Percentiles rank a stretch among this genome's conserved stretches.
phyloP scores from a whole-genome alignment of 2,329 filamentous ascomycete species.

The Fusarium sp. region DNA sequence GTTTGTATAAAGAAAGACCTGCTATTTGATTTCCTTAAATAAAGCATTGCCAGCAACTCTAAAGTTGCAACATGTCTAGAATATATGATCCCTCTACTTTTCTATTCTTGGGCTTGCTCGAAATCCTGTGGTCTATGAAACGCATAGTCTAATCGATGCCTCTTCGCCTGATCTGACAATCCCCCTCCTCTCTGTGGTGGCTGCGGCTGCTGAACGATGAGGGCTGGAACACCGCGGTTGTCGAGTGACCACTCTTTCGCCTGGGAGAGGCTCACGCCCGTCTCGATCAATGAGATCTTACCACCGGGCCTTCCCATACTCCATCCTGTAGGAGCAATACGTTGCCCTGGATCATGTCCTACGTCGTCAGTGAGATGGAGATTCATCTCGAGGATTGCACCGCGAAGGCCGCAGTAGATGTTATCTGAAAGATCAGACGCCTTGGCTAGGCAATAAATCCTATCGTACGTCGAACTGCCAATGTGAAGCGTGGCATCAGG shows the following conservation, averaged over 20 bases:
- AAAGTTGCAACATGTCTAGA: conserved; percentile 2
- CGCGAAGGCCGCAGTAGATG: conserved; percentile 63
- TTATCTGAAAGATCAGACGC: conserved; percentile 58
- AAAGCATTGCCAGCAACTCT: conserved; percentile 9
- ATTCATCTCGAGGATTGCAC: conserved; percentile 58
- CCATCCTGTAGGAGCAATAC: conserved; percentile 43
- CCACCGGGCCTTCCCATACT: conserved; percentile 28
- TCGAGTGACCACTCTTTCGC: conserved; percentile 32
- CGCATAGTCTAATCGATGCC: conserved; percentile 36
- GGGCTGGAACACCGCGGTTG: conserved; percentile 40
- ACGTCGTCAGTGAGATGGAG: conserved; percentile 44
- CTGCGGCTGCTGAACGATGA: conserved; percentile 34
- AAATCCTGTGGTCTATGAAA: conserved; percentile 37
- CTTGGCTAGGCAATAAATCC: conserved; percentile 60
- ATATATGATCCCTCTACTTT: not conserved
- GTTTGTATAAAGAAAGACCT: conserved; percentile 1
- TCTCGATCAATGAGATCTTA: conserved; percentile 47
- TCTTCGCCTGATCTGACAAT: conserved; percentile 15
- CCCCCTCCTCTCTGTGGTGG: not conserved
- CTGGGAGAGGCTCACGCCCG: conserved; percentile 45
- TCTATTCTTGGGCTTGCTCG: conserved; percentile 11
- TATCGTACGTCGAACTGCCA: conserved; percentile 46
- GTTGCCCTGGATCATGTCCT: not conserved
- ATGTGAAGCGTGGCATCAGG: conserved; percentile 63
- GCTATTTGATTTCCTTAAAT: not conserved